A percentile compares a stretch with the other conserved stretches of the same genome.
phyloP scores from a whole-genome alignment of 2,329 filamentous ascomycete genomes.

The Calonectria hawksworthii region DNA sequence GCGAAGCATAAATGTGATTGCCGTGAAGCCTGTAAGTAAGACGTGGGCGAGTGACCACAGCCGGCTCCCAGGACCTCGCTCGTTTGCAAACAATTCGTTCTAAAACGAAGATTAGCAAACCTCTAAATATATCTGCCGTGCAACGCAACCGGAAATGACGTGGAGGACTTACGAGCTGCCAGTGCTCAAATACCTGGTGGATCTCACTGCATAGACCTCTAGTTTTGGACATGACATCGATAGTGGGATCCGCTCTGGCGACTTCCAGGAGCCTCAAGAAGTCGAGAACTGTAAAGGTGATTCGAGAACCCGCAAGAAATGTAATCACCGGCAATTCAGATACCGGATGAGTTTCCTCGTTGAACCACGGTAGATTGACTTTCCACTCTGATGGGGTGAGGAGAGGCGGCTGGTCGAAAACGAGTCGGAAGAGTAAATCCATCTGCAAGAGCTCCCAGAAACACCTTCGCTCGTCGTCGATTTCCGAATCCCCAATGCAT shows the following conservation, averaged over 20 bases:
- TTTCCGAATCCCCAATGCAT: too few species aligned
- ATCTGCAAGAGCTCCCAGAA: background rate
- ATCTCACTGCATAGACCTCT: background rate
- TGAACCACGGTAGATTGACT: background rate
- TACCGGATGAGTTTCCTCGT: background rate
- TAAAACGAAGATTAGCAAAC: background rate
- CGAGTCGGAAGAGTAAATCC: background rate
- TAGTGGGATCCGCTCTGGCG: background rate
- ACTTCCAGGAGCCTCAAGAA: background rate
- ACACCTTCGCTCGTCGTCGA: background rate
- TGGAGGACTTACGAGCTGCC: background rate
- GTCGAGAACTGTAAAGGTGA: background rate
- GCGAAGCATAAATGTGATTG: background rate
- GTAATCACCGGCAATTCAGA: background rate
- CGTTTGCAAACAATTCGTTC: background rate
- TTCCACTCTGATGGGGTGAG: background rate
- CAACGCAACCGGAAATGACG: background rate
- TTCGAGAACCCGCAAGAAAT: background rate
- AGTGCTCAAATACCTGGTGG: background rate
- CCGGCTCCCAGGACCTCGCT: background rate
- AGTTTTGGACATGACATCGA: background rate
- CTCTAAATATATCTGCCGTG: too few species aligned
- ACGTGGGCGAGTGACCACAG: background rate
- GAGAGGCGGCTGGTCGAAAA: background rate
- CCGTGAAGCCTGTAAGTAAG: background rate